These are phyloP conservation scores for Hamamelis virginiana DNA, from an alignment of 164 flowering plant species.

Conservation along the genomic window DNA sequence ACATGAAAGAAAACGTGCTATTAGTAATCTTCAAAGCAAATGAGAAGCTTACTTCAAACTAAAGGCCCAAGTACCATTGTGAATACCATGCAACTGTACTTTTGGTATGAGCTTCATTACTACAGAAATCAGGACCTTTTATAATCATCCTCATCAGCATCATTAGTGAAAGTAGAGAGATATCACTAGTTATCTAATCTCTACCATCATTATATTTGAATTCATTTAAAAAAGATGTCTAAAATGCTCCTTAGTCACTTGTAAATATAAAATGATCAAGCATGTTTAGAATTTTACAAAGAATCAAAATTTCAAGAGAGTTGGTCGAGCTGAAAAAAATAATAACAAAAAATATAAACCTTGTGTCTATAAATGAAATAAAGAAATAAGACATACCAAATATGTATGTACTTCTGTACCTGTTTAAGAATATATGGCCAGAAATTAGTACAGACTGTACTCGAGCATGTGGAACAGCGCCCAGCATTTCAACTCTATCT, in stretches of 20 bases:
- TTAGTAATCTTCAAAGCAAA: too few species aligned
- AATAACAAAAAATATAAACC: neutral
- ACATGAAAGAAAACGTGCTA: too few species aligned
- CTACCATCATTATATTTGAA: neutral
- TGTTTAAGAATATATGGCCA: constrained; percentile 94
- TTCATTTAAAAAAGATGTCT: neutral
- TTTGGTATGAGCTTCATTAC: too few species aligned
- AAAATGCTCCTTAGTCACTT: neutral
- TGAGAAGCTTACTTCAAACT: too few species aligned
- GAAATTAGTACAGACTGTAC: constrained; percentile 79
- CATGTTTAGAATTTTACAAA: too few species aligned
- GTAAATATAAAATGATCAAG: neutral
- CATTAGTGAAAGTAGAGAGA: neutral
- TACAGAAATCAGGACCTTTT: too few species aligned
- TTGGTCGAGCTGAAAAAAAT: neutral
- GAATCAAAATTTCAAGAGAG: neutral
- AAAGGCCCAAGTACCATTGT: too few species aligned
- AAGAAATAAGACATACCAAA: neutral
- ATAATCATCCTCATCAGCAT: neutral
- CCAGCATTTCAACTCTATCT: constrained; percentile 97
- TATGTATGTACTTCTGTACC: constrained; percentile 31
- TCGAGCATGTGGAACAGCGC: constrained; percentile 94
- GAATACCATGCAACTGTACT: too few species aligned
- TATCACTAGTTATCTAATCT: neutral
- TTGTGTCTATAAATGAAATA: neutral